A percentile compares a stretch with the other conserved stretches of the same genome.
Evolutionary conservation across 23 red algal species (phyloP).

Genomic region (Gracilaria gracilis): DNA sequence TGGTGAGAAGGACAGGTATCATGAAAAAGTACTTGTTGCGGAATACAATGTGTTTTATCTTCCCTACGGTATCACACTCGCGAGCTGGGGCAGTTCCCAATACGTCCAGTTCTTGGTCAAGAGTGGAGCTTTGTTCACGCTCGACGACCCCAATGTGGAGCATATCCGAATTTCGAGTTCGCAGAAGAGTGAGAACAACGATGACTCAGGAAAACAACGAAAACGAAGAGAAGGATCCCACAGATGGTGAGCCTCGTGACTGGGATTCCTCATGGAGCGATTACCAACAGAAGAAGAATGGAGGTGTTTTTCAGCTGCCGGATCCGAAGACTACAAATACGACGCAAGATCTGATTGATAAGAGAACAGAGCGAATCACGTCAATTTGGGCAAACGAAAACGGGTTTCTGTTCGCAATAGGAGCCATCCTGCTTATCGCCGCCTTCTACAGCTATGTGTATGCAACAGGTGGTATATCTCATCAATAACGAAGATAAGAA

Average conservation of each 20-base stretch:
- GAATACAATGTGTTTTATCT: neutral
- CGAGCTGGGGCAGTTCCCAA: neutral
- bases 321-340: neutral
- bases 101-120: neutral
- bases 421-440: constrained; percentile 41
- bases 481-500: neutral
- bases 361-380: constrained; percentile 50
- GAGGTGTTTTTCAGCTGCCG: constrained; percentile 63
- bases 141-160: neutral
- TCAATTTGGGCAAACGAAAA: constrained; percentile 59
- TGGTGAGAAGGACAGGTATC: neutral
- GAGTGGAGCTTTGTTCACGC: neutral
- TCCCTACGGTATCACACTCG: neutral
- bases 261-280: constrained; percentile 68
- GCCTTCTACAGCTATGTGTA: constrained; percentile 62
- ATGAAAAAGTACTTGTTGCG: neutral
- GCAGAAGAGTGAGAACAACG: neutral
- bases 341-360: constrained; percentile 14
- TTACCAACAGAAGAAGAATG: constrained; percentile 31
- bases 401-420: constrained; percentile 52
- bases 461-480: constrained; percentile 45
- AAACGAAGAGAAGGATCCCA: neutral
- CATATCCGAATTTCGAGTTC: neutral
- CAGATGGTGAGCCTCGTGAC: constrained; percentile 14
- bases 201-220: neutral